Evolutionary conservation across 1,139 yeast species (phyloP), one percentile per base, ranked within the genome.

Genomic region (Magnusiomyces suaveolens): DNA sequence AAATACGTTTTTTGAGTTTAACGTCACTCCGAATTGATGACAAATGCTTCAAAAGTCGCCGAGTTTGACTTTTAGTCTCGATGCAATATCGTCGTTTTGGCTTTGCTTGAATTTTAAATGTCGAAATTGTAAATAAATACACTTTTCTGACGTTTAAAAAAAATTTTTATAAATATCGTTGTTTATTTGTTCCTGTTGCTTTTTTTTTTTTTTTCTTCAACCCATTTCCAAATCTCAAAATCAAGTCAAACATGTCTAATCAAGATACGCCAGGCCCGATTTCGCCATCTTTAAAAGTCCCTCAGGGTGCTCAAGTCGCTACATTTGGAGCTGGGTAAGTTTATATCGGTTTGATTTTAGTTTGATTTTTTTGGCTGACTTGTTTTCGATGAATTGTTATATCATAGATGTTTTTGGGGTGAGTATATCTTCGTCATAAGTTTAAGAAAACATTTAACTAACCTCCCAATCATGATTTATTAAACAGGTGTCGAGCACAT

Each of bases 401-500:
- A 20, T 41, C 16, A 3, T 20, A 41, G 44, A 41, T 41, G 44
- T 21, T 41, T 41, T 16, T 41, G 44, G 44, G 44, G 44, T 41
- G 20, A 41, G 44, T 21, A 10, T 41, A 4, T 18, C 44, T 20
- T 21, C 4, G 41, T 29, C 12, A 8, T 12, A 29, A n/a, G n/a
- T 12, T 29, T 29, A 12, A 29, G 6, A 6, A 29, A 6, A 6
- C 6, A 12, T 29, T 29, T 29, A 8, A 8, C 36, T 6, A 29
- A 12, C 36, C 36, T 8, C 36, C 36, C 36, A 8, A 29, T 10
- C 43, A 10, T 38, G 10, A 10, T n/a, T 14, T 18, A 38, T 14
- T n/a, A 97, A 96, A 96, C 20, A 88, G 97, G 97, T 21, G 88
- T 86, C 14, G 97, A 92, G 65, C 84, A 84, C 63, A 82, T 89